phyloP scores from a whole-genome alignment of 2,329 filamentous ascomycete genomes.

The Aspergillus uvarum region DNA sequence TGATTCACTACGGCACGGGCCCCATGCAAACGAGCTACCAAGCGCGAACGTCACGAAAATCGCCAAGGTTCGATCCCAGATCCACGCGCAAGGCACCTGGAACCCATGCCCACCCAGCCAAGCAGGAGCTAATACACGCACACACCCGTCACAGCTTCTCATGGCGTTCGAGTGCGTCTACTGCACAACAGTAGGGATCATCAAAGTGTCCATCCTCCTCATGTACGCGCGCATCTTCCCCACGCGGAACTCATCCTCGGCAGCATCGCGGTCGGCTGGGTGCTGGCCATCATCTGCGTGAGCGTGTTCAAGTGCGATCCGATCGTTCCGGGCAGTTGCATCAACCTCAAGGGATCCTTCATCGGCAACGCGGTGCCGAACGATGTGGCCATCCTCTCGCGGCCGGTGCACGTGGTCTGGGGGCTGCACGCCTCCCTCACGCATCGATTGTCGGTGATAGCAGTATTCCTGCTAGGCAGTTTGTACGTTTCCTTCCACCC shows the following conservation, averaged over 20 bases:
- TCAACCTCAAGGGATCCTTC: slow-evolving; percentile 53
- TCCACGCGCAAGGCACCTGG: too few relatives aligned
- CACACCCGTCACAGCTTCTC: slow-evolving; percentile 42
- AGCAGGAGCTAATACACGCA: too few relatives aligned
- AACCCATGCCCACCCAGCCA: too few relatives aligned
- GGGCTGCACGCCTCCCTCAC: too few relatives aligned
- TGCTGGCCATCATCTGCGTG: slow-evolving; percentile 50
- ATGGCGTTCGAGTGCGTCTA: slow-evolving; percentile 41
- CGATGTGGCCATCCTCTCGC: slow-evolving; percentile 26
- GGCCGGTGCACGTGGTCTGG: slow-evolving; percentile 20
- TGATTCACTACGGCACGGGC: too few relatives aligned
- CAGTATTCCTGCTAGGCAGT: too few relatives aligned
- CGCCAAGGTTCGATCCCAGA: too few relatives aligned
- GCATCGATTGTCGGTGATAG: neutral
- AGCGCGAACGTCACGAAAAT: too few relatives aligned
- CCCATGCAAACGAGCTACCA: too few relatives aligned
- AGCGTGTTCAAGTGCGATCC: slow-evolving; percentile 56
- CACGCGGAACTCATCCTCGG: slow-evolving; percentile 42
- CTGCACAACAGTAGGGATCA: slow-evolving; percentile 50
- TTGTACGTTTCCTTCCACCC: too few relatives aligned
- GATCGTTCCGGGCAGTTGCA: slow-evolving; percentile 50
- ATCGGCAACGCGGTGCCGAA: slow-evolving; percentile 50
- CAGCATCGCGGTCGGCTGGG: slow-evolving; percentile 49
- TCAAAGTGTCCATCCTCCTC: slow-evolving; percentile 52
- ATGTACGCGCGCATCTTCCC: slow-evolving; percentile 58